Conservation (phyloP, 805 yeast genomes). For the Jamesozyma piceae region DNA sequence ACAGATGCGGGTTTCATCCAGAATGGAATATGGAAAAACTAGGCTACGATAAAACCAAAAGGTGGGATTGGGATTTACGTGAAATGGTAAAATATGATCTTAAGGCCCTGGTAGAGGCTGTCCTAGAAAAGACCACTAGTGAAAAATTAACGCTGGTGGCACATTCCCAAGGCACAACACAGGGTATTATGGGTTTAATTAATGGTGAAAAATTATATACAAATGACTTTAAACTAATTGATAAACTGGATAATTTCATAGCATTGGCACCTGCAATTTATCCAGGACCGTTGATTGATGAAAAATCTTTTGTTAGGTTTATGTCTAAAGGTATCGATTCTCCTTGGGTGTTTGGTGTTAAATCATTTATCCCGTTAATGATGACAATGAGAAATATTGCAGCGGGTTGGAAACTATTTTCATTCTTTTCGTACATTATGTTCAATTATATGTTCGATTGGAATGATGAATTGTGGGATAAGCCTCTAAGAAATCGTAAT, state of each 20-base stretch:
- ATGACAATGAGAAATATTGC: slow-evolving; percentile 44
- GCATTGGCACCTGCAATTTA: slow-evolving; percentile 88
- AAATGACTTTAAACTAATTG: slow-evolving; percentile 33
- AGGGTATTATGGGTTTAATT: slow-evolving; percentile 61
- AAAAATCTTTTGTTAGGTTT: slow-evolving; percentile 50
- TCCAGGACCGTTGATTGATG: slow-evolving; percentile 68
- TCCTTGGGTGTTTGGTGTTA: slow-evolving; percentile 59
- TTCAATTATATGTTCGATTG: slow-evolving; percentile 83
- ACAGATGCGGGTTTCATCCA: slow-evolving; percentile 77
- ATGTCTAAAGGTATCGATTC: slow-evolving; percentile 44
- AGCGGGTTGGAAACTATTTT: slow-evolving; percentile 45
- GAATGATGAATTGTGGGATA: slow-evolving; percentile 74
- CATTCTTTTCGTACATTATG: slow-evolving; percentile 64
- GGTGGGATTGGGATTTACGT: slow-evolving; percentile 93
- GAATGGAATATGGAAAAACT: slow-evolving; percentile 38
- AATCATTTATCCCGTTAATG: slow-evolving; percentile 72
- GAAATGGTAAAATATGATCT: slow-evolving; percentile 76
- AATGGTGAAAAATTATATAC: slow-evolving; percentile 29
- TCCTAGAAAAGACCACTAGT: slow-evolving; percentile 34
- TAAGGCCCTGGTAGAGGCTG: slow-evolving; percentile 59
- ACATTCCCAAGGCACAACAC: slow-evolving; percentile 93
- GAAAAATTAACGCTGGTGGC: slow-evolving; percentile 55
- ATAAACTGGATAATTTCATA: slow-evolving; percentile 55
- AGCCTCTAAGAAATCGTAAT: slow-evolving; percentile 54
- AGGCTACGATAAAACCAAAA: slow-evolving; percentile 27